A percentile compares a stretch with the other conserved stretches of the same genome.
Evolutionary conservation across 164 flowering plant species (phyloP).

Genomic region (Dillenia turbinata): DNA sequence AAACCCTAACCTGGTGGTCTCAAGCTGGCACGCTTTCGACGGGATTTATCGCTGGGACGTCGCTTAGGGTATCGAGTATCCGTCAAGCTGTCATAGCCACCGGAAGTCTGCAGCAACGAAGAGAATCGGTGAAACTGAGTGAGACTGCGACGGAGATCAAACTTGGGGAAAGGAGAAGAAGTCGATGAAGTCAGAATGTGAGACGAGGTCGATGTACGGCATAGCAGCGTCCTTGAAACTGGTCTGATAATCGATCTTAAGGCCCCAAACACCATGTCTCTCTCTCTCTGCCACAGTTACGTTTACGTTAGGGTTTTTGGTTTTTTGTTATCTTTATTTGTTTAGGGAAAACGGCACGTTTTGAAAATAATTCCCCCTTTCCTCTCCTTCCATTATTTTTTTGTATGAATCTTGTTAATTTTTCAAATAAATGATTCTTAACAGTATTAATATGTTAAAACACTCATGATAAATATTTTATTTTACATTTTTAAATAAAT

Average conservation of each 20-base stretch:
- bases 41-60: constrained; percentile 47
- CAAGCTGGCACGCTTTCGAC: constrained; percentile 62
- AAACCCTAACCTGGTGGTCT: constrained; percentile 56
- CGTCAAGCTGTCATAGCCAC: constrained; percentile 56
- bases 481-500: too few species aligned
- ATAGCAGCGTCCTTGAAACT: constrained; percentile 28
- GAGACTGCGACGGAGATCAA: constrained; percentile 16
- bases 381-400: too few species aligned
- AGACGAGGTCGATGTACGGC: constrained; percentile 9
- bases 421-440: too few species aligned
- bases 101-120: constrained; percentile 31
- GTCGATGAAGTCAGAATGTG: constrained; percentile 7
- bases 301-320: too few species aligned
- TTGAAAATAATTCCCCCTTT: too few species aligned
- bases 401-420: too few species aligned
- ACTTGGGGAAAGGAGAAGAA: constrained; percentile 9
- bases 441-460: too few species aligned
- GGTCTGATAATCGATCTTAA: constrained; percentile 52
- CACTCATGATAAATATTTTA: too few species aligned
- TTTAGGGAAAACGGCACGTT: too few species aligned
- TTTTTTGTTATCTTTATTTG: too few species aligned
- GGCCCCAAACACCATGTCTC: constrained; percentile 53
- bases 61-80: constrained; percentile 78
- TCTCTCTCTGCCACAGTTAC: neutral
- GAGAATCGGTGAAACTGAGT: constrained; percentile 15